These are phyloP conservation scores for Endogone sp. DNA, from an alignment of 192 early-diverging fungal genomes.

Conservation along the genomic window DNA sequence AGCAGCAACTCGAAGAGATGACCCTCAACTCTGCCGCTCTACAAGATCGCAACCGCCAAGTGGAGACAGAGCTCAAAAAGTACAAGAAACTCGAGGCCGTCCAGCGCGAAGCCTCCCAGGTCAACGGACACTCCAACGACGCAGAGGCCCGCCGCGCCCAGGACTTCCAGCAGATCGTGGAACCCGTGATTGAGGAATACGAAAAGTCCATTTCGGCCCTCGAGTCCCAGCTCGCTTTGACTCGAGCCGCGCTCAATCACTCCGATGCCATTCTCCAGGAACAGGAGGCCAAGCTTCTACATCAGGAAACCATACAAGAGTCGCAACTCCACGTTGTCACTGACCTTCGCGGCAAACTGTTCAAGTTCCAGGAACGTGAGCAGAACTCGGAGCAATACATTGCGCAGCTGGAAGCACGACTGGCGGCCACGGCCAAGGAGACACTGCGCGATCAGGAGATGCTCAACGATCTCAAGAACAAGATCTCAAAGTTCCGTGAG, in stretches of 20 bases:
- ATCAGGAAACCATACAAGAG: conserved; percentile 35
- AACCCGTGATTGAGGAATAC: conserved; percentile 72
- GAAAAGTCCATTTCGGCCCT: conserved; percentile 58
- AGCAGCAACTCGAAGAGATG: conserved; percentile 3
- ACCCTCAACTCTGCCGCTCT: conserved; percentile 20
- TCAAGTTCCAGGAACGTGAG: conserved; percentile 35
- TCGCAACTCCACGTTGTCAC: conserved; percentile 45
- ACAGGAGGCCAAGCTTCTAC: conserved; percentile 49
- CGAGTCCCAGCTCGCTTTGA: conserved; percentile 55
- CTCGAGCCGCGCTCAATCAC: conserved; percentile 52
- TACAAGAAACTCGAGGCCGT: conserved; percentile 4
- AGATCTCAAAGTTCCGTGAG: conserved; percentile 53
- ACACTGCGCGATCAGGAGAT: conserved; percentile 29
- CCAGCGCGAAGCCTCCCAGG: conserved; percentile 7
- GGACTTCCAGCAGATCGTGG: conserved; percentile 48
- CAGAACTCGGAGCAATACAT: conserved; percentile 44
- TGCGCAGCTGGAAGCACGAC: conserved; percentile 31
- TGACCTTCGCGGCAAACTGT: conserved; percentile 35
- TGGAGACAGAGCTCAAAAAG: conserved; percentile 20
- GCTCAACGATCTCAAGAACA: conserved; percentile 31
- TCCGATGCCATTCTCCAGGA: conserved; percentile 51
- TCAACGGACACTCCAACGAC: conserved; percentile 1
- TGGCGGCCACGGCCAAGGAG: conserved; percentile 22
- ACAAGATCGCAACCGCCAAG: conserved; percentile 25
- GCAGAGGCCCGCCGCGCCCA: conserved; percentile 20